These are phyloP conservation scores for Coelastrella sp. DNA, from an alignment of 139 green algal species.

Conservation along the genomic window DNA sequence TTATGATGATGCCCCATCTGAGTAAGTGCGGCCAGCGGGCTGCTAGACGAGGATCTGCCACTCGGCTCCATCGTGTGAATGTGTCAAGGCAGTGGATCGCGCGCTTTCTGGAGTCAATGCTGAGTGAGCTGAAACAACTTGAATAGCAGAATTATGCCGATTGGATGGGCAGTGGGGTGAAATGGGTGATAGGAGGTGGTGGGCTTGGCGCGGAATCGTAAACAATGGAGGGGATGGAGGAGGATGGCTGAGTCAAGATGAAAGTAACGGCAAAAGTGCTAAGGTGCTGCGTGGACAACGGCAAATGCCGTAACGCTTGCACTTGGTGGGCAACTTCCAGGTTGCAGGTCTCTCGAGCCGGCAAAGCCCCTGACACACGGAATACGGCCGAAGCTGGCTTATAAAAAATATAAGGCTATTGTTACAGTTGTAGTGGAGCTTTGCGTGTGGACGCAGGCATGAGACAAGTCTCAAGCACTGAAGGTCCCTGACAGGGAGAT, in stretches of 20 bases:
- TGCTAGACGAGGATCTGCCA: neutral
- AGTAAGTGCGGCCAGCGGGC: neutral
- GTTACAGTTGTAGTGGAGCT: too few species aligned
- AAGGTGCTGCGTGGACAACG: neutral
- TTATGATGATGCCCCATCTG: neutral
- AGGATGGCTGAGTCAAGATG: neutral
- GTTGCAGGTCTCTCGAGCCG: neutral
- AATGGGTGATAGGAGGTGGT: neutral
- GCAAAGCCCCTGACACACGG: too few species aligned
- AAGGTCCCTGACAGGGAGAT: too few species aligned
- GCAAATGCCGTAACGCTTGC: neutral
- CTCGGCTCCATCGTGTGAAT: neutral
- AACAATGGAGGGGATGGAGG: neutral
- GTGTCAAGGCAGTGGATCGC: too few species aligned
- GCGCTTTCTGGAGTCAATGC: too few species aligned
- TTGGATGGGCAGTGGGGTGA: neutral
- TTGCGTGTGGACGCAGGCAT: too few species aligned
- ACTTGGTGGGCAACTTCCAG: neutral
- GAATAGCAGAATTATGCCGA: too few species aligned
- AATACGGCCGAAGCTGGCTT: too few species aligned
- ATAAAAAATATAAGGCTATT: too few species aligned
- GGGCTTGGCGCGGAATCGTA: neutral
- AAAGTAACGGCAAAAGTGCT: neutral
- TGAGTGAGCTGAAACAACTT: too few species aligned
- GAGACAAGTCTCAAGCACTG: too few species aligned